Percentiles rank a stretch among this genome's conserved stretches.
These are phyloP conservation scores for Suillus clintonianus DNA, from an alignment of 768 basidiomycete species.

Conservation along the genomic window DNA sequence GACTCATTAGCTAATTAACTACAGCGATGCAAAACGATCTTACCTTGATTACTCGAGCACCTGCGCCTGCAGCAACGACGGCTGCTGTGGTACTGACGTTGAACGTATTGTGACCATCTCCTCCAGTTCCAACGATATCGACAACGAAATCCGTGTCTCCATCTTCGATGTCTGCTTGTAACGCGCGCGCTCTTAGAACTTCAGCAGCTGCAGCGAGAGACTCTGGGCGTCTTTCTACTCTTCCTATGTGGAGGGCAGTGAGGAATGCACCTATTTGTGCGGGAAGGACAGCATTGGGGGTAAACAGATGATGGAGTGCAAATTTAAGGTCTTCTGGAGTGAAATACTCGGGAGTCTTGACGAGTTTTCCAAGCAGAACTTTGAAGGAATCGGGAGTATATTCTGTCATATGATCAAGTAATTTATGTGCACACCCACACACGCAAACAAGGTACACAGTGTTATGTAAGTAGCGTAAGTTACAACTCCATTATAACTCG, in stretches of 20 bases:
- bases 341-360: slow-evolving; percentile 83
- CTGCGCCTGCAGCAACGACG: slow-evolving; percentile 93
- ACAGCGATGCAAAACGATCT: slow-evolving; percentile 14
- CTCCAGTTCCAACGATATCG: slow-evolving; percentile 49
- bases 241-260: slow-evolving; percentile 79
- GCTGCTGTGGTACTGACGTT: slow-evolving; percentile 96
- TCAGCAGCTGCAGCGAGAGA: slow-evolving; percentile 79
- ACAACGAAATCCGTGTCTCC: slow-evolving; percentile 71
- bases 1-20: background rate
- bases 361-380: slow-evolving; percentile 71
- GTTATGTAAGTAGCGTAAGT: no score
- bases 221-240: slow-evolving; percentile 74
- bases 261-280: slow-evolving; percentile 90
- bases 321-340: slow-evolving; percentile 68
- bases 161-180: slow-evolving; percentile 61
- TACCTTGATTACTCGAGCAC: slow-evolving; percentile 92
- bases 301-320: slow-evolving; percentile 76
- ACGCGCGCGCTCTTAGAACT: slow-evolving; percentile 68
- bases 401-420: slow-evolving; percentile 18
- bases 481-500: background rate
- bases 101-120: slow-evolving; percentile 95
- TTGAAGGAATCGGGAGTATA: slow-evolving; percentile 65
- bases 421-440: background rate
- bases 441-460: background rate
- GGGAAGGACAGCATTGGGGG: slow-evolving; percentile 61